phyloP scores from a whole-genome alignment of 1,139 yeast species.

The Sugiyamaella grinbergsii region DNA sequence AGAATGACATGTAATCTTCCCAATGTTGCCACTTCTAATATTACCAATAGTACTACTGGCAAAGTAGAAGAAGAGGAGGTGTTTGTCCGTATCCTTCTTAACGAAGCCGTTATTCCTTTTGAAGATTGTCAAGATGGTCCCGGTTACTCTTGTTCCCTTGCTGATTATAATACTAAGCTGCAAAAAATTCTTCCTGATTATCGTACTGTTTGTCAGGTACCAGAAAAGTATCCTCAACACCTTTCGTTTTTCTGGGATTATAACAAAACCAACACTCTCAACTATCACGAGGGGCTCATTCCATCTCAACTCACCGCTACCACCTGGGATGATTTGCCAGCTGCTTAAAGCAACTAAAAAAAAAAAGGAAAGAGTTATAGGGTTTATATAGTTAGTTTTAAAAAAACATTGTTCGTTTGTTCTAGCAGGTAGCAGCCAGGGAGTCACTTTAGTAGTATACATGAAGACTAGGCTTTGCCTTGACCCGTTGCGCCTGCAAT shows the following conservation, averaged over 20 bases:
- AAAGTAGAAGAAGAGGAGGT: constrained; percentile 21
- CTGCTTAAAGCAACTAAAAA: constrained; percentile 7
- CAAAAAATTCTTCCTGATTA: constrained; percentile 27
- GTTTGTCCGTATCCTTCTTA: constrained; percentile 54
- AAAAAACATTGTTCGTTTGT: not conserved
- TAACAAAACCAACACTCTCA: constrained; percentile 33
- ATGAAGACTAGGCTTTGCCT: not conserved
- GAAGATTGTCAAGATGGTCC: constrained; percentile 55
- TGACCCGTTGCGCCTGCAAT: too few species aligned
- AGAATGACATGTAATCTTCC: constrained; percentile 48
- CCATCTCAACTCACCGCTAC: constrained; percentile 29
- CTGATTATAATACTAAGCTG: constrained; percentile 42
- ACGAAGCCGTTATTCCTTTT: constrained; percentile 63
- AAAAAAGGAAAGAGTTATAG: not conserved
- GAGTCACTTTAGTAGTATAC: too few species aligned
- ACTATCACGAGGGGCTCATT: constrained; percentile 28
- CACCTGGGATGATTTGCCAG: constrained; percentile 25
- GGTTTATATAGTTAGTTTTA: too few species aligned
- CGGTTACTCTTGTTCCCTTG: constrained; percentile 58
- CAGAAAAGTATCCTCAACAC: constrained; percentile 34
- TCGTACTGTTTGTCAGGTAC: constrained; percentile 33
- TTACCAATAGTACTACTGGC: constrained; percentile 46
- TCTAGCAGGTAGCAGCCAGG: too few species aligned
- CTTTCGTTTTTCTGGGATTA: constrained; percentile 41
- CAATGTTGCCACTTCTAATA: constrained; percentile 43